Base-by-base conservation (phyloP, 2,329 filamentous ascomycete species). In the Talaromyces verruculosus region DNA sequence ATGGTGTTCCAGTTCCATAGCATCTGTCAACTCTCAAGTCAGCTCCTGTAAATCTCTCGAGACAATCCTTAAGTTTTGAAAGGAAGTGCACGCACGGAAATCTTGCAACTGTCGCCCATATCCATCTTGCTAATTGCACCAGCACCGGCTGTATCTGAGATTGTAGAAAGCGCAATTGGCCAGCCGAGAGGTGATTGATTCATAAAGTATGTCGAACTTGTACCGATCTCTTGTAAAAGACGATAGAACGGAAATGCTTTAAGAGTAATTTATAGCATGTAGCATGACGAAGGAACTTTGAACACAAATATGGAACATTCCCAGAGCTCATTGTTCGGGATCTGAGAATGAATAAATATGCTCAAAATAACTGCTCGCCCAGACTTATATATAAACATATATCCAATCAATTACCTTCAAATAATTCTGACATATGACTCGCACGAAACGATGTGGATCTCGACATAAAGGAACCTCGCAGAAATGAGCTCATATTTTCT, bases 1-100 rank as follows among this genome's bases (percentile, higher is more conserved):
- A 91, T 81, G 2, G 88, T 89, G 76, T 90, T 83, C 89, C 89
- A 91, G 77, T 92, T 93, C 89, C 90, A 92, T 47, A 91, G 81
- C 90, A 92, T 93, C 89, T 91, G 22, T 15, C 4, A 39, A 41
- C 5, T 6, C 11, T 37, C 28, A 33, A 43, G 25, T 63, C 45
- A 63, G 33, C 30, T 33, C 3, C 33, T 22, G n/a, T 33, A 19
- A 5, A 17, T 37, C 43, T 13, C 28, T 25, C n/a, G n/a, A 19
- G 37, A 5, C 3, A 8, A 8, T 17, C 10, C 22, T n/a, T 30
- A 15, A n/a, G 37, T 49, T 5, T 28, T 28, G 63, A 22, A 10
- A 39, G 41, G 51, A 61, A n/a, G 45, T 7, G 35, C 4, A 33
- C 74, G 39, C 66, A 76, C 74, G n/a, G 73, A 74, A 49, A 76